Percentiles rank a stretch among this genome's conserved stretches.
phyloP scores from a whole-genome alignment of 331 rosid species.

The Phaseolus coccineus region DNA sequence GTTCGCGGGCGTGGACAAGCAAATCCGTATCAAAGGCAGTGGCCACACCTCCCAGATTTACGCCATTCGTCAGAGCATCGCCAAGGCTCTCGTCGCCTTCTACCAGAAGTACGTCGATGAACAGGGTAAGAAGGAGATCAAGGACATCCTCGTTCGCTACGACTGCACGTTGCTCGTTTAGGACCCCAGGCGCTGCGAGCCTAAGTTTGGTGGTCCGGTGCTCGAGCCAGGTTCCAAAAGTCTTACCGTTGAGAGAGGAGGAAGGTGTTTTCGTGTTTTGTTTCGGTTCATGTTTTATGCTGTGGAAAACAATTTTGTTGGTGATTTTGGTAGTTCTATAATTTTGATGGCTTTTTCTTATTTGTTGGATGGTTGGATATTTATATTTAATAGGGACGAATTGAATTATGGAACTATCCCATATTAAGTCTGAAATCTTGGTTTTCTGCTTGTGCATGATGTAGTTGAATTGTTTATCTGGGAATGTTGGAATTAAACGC shows the following conservation, averaged over 20 bases:
- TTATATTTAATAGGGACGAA: background rate
- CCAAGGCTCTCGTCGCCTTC: slow-evolving; percentile 79
- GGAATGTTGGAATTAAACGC: background rate
- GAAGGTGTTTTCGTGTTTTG: slow-evolving; percentile 10
- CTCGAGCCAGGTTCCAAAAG: slow-evolving; percentile 91
- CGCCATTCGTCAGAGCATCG: slow-evolving; percentile 88
- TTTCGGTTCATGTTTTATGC: slow-evolving; percentile 48
- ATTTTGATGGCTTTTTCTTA: slow-evolving; percentile 1
- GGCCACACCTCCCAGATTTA: slow-evolving; percentile 92
- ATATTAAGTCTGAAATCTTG: background rate
- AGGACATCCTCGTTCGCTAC: slow-evolving; percentile 79
- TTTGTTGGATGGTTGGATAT: background rate
- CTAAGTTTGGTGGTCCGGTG: slow-evolving; percentile 97
- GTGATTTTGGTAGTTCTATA: background rate
- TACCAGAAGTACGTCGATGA: slow-evolving; percentile 92
- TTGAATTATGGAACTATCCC: no score
- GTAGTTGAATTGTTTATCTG: background rate
- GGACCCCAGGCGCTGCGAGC: slow-evolving; percentile 91
- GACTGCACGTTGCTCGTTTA: slow-evolving; percentile 84
- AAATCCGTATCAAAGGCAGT: slow-evolving; percentile 85
- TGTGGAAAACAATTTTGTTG: slow-evolving; percentile 36
- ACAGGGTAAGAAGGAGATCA: slow-evolving; percentile 90
- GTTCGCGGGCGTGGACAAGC: slow-evolving; percentile 79
- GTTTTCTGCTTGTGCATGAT: background rate
- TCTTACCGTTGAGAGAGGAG: slow-evolving; percentile 74